Evolutionary conservation across 305 asterid species (phyloP).

Genomic region (Coffea humblotiana): DNA sequence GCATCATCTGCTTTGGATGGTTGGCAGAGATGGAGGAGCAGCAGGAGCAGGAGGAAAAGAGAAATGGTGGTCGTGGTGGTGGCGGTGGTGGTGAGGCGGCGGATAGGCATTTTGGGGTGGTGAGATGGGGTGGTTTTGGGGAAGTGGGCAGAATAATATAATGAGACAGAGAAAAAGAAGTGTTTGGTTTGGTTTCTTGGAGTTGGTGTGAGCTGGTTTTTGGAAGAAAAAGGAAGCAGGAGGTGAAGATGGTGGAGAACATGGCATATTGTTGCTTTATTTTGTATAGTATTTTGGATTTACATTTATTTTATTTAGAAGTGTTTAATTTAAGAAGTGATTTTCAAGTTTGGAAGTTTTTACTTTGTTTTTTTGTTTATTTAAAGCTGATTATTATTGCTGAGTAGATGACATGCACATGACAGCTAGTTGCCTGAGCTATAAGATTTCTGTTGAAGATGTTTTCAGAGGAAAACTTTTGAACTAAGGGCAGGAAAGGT

Average conservation of each 20-base stretch:
- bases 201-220: neutral
- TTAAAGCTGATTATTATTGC: no score
- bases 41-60: constrained; percentile 24
- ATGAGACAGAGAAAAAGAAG: neutral
- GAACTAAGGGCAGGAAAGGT: no score
- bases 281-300: neutral
- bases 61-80: neutral
- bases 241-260: neutral
- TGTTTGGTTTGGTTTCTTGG: neutral
- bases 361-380: no score
- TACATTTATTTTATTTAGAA: neutral
- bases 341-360: no score
- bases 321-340: no score
- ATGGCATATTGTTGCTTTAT: neutral
- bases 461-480: no score
- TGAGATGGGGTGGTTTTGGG: neutral
- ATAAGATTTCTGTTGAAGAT: no score
- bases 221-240: neutral
- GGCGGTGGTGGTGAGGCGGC: neutral
- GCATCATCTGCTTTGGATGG: constrained; percentile 67
- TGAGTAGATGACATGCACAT: no score
- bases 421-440: no score
- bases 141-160: neutral
- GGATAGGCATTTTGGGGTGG: neutral
- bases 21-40: constrained; percentile 34